Evolutionary conservation across 2,329 filamentous ascomycete genomes (phyloP), one percentile per base, ranked within the genome.

Genomic region (Aspergillus texensis): DNA sequence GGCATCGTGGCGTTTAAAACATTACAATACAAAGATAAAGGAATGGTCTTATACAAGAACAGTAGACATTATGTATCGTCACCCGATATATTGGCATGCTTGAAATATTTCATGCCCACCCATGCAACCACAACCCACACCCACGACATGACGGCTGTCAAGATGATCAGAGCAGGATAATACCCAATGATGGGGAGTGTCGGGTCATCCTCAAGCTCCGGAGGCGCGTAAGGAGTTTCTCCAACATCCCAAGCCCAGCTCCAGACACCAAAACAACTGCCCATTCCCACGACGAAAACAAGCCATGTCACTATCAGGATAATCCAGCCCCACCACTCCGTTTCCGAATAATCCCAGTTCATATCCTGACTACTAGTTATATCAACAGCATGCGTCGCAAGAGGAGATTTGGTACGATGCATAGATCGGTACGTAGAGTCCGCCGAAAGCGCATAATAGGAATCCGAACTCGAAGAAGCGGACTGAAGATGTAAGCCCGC

Each of bases 21-120:
- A 39, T n/a, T 11, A 34, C 21, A 24, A 55, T 26, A 55, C 52
- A 55, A n/a, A 36, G 24, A 26, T 1, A 21, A 52, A 52, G 19
- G 8, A 26, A 21, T 26, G 28, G 30, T 39, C 10, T 39, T 36
- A 41, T 19, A 55, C 28, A 52, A 21, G 21, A 34, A 58, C 32
- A 54, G 58, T 52, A 21, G 32, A 32, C 55, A 24, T 76, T 67
- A 77, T 68, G 70, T 77, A 73, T 87, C 85, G 43, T 87, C 86
- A 24, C 84, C 85, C 53, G 84, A 92, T 74, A 98, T 96, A 81
- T 97, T 97, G 39, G 95, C 94, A 83, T 99, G 95, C 70, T 94
- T 89, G 75, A 99, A 99, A 78, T 98, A 98, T 78, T 99, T 99
- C 94, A 99, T 98, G 28, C 95, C 95, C 56, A 98, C 90, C 95